Base-by-base conservation (phyloP, 371 early-diverging fungal genomes). In the Homolaphlyctis polyrhiza region DNA sequence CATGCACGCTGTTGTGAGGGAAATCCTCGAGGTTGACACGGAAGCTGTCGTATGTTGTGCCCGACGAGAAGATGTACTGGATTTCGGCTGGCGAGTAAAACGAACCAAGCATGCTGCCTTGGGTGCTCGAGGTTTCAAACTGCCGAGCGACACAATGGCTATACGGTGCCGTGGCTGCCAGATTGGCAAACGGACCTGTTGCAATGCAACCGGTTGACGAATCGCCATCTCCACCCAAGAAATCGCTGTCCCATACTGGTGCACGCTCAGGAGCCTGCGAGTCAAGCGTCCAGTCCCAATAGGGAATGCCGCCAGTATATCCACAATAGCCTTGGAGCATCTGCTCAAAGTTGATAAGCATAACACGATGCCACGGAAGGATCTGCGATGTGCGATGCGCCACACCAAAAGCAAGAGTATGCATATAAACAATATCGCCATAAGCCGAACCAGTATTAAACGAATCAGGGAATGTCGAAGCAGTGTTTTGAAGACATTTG, bases 281-380 rank as follows among this genome's bases (percentile, higher is more conserved):
- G 58, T 72, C 65, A 49, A 39, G 32, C 61, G 62, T 54, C 70
- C 70, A 74, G 58, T 70, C 71, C 74, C 74, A 74, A 64, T 66
- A 74, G 28, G 70, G 70, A 2, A 67, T 1, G 34, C 6, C 35
- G 32, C n/a, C 33, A 13, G 62, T 54, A 35, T 61, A 14, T 45
- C 35, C 50, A 39, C 35, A 2, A 50, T 36, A 35, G 45, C 5
- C 36, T 33, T 47, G 49, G 21, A 72, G 60, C 25, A 57, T 64
- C 1, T 35, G 5, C 32, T 73, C 73, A 45, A 60, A 67, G 33
- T 39, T 32, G 39, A 23, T 34, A 30, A 71, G 34, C 50, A 71
- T 67, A 6, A 18, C 8, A 5, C 71, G 43, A 52, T 74, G 74
- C 74, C 74, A 74, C 2, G 74, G 74, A 14, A 70, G 58, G 63